Evolutionary conservation across 306 rosid genomes (phyloP), one percentile per base, ranked within the genome.

Genomic region (Ceratonia siliqua): DNA sequence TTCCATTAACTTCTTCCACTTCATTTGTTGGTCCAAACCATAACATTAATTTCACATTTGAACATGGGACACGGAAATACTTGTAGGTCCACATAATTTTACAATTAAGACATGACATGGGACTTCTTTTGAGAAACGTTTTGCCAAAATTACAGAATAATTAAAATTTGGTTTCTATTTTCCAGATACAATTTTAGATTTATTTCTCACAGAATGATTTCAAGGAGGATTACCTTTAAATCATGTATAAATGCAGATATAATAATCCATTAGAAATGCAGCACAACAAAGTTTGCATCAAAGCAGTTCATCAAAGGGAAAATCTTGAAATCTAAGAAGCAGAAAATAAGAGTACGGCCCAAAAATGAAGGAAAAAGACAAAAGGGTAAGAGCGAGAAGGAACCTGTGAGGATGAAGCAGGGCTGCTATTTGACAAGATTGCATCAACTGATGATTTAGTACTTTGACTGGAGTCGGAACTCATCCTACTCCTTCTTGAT

Each of bases 371-470:
- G 49, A 10, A 67, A 65, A 32, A 18, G 10, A 24, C 33, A 1
- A 38, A 9, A 43, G 8, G 7, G 8, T 8, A 55, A 62, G 57
- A 50, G 35, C 64, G 32, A 73, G 43, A 64, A 41, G 8, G 24
- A 59, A 86, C 87, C 81, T 77, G 79, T 15, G 79, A 74, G 9
- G 82, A 55, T 58, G 87, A 70, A 45, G 80, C 38, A 70, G 84
- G 41, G 66, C 74, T 70, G 70, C 73, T 75, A 24, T 38, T 75
- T 54, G 98, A 88, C 80, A 94, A 85, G 68, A 89, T 91, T 43
- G 98, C 94, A 77, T 91, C 96, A 72, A 91, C 93, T 46, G 98
- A 83, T 73, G 98, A 90, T 77, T 79, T 93, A 72, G 79, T 79
- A 50, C 81, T 83, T 78, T 82, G 91, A 66, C 89, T 73, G 6